These are phyloP conservation scores for Orbilia brochopaga DNA, from an alignment of 2,329 filamentous ascomycete species.

Conservation along the genomic window DNA sequence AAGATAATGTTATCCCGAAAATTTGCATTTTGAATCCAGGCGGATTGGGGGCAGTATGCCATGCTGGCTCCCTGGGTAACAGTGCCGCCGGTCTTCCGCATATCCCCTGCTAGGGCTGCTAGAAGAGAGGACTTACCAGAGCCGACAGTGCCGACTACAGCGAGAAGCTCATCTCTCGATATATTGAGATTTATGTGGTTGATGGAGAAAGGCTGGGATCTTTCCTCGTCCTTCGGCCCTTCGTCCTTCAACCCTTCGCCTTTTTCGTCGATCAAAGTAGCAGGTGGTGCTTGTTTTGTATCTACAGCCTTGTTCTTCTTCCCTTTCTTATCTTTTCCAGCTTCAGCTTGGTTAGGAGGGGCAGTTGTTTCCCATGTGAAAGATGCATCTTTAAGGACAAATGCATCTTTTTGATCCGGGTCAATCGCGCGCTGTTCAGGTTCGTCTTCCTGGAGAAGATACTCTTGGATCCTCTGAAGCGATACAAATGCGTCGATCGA, in stretches of 20 bases:
- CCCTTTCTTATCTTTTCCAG: constrained; percentile 85
- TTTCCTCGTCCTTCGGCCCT: constrained; percentile 54
- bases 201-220: constrained; percentile 90
- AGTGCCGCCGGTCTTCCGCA: constrained; percentile 85
- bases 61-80: constrained; percentile 81
- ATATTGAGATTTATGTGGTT: constrained; percentile 86
- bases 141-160: constrained; percentile 89
- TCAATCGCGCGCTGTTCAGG: constrained; percentile 54
- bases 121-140: constrained; percentile 92
- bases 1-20: constrained; percentile 98
- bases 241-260: constrained; percentile 61
- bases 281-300: constrained; percentile 60
- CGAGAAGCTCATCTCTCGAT: constrained; percentile 89
- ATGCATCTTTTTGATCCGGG: constrained; percentile 54
- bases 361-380: constrained; percentile 82
- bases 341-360: constrained; percentile 72
- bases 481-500: constrained; percentile 89
- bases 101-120: constrained; percentile 83
- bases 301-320: constrained; percentile 93
- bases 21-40: constrained; percentile 98
- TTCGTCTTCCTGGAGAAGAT: constrained; percentile 79
- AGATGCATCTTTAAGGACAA: constrained; percentile 65
- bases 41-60: constrained; percentile 88
- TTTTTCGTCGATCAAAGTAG: constrained; percentile 63
- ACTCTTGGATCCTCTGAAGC: constrained; percentile 83